Base-by-base conservation (phyloP, 768 basidiomycete species). In the Pholiota microspora region DNA sequence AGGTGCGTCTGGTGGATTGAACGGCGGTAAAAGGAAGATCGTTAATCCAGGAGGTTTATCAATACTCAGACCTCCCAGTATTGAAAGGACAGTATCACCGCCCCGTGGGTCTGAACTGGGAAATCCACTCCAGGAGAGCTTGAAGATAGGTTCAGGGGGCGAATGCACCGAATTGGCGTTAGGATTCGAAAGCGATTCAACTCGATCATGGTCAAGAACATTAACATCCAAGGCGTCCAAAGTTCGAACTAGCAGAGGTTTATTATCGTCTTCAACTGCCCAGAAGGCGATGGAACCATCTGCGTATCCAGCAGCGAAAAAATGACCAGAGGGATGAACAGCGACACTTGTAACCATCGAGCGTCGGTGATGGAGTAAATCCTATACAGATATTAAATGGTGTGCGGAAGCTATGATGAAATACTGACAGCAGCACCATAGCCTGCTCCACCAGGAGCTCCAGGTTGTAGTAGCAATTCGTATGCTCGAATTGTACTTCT, bases 201-300 rank as follows among this genome's bases (percentile, higher is more conserved):
- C 64, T 46, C 70, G 67, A 2, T 69, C 67, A 1, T 72, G 68
- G 62, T 86, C 74, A n/a, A 85, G 73, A n/a, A 74, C 52, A 63
- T 85, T 74, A 23, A 87, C 79, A 54, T 85, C 74, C 8, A 70
- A 69, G 7, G 70, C 64, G 35, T 83, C 79, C 45, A 94, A 65
- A 1, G 92, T 94, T 40, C 86, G 76, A 21, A 91, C 88, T 47
- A 86, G 73, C 18, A 96, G 71, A 0, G 92, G 88, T 49, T 82
- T 81, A 53, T 87, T 85, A 57, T 88, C 80, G 59, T 94, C 91
- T 42, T 89, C 85, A 2, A 86, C 71, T 0, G 89, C 85, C 87
- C 92, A 94, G 66, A 94, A 90, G 4, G 86, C 82, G 28, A 96
- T 78, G 48, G 82, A 85, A 7, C 94, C 92, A 67, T 96, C 94